Evolutionary conservation across 331 rosid genomes (phyloP), one percentile per base, ranked within the genome.

Genomic region (Spiraea crenata): DNA sequence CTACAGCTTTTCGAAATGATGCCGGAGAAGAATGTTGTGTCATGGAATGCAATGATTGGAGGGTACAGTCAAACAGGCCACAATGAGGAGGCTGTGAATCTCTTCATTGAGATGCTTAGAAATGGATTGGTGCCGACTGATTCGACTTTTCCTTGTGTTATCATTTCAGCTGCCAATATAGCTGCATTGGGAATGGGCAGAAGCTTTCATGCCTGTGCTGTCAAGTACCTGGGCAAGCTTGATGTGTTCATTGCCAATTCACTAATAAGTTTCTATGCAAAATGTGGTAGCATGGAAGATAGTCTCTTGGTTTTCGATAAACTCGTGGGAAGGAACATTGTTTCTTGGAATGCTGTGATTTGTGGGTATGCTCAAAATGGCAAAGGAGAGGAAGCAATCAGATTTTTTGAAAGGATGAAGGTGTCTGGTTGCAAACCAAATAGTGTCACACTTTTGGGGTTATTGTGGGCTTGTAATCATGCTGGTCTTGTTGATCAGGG

Each of bases 311-410:
- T 86, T 70, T 90, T 90, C 69, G 50, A 83, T 54, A 90, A 82
- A 66, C 84, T 84, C 70, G 19, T 35, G 20, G 80, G 70, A 77
- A 87, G 79, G 83, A 87, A 72, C 65, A 70, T 74, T 39, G 97
- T 91, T 77, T 93, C 99, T 4, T 93, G 99, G 95, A 93, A 93
- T 80, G 95, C 97, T 40, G 57, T 90, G 74, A 84, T 93, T 39
- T 90, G 92, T 83, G 97, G 97, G 49, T 90, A 85, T 79, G 99
- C 97, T 64, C 97, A 93, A 76, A 90, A 90, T 73, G 99, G 99
- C 35, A 72, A 84, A 83, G 97, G 96, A 44, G 65, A 56, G 42
- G 95, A 86, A 85, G 96, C 99, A 37, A 74, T 90, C 69, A 76
- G 63, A 56, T 83, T 90, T 80, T 93, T 77, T 15, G 55, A 83